These are phyloP conservation scores for Oryza meridionalis DNA, from an alignment of 176 grass and related monocot genomes.

Conservation along the genomic window DNA sequence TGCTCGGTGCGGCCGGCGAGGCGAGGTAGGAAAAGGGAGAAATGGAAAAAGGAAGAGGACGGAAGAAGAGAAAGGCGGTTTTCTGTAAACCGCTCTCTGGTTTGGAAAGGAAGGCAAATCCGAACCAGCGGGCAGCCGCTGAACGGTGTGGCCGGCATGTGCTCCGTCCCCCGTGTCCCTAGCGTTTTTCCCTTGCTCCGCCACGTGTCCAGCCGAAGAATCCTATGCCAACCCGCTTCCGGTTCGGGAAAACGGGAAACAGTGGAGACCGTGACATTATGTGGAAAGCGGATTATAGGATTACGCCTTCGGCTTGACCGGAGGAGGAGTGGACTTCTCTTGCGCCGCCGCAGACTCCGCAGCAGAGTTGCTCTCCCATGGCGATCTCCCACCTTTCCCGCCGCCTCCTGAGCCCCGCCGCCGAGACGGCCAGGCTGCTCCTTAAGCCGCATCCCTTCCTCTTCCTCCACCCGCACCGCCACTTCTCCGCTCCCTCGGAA, in stretches of 20 bases:
- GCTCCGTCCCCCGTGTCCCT: background rate
- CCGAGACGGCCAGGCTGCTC: conserved; percentile 3
- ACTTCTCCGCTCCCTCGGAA: conserved; percentile 41
- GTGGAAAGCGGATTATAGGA: background rate
- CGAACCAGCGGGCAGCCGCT: background rate
- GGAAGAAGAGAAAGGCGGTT: background rate
- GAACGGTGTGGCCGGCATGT: background rate
- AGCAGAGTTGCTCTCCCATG: conserved; percentile 19
- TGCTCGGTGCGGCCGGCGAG: conserved; percentile 3
- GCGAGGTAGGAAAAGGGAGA: background rate
- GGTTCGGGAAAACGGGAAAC: background rate
- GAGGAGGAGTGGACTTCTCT: background rate
- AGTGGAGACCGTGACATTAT: background rate
- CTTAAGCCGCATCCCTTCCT: conserved; percentile 9
- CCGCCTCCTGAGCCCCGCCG: conserved; percentile 48
- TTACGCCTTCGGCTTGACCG: conserved; percentile 29
- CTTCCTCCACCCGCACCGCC: conserved; percentile 27
- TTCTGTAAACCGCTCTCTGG: background rate
- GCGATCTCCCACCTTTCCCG: conserved; percentile 53
- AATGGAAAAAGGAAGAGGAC: background rate
- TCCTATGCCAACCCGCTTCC: accelerated
- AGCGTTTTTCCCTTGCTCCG: no score
- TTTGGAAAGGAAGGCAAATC: conserved; percentile 48
- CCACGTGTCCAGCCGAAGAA: background rate
- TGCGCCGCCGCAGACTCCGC: background rate